Conservation (phyloP, 1,284 basidiomycete genomes). For the Anthracocystis walkeri region DNA sequence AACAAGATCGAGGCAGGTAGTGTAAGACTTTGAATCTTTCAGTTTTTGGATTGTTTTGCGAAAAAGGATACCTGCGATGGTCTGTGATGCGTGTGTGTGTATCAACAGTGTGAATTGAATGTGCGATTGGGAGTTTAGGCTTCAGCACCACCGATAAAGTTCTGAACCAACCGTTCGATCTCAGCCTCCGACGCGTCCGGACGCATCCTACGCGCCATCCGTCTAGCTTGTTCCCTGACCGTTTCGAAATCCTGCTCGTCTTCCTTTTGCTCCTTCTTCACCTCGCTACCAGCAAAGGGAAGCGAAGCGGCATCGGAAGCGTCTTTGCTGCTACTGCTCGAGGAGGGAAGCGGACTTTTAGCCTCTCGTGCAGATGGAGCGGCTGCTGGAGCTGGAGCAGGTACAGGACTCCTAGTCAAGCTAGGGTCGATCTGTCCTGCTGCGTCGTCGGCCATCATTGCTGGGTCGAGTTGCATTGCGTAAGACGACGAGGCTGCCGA, state of each 20-base stretch:
- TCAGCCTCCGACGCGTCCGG: constrained; percentile 53
- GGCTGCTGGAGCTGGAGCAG: constrained; percentile 2
- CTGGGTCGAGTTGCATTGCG: constrained; percentile 32
- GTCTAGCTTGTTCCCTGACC: constrained; percentile 34
- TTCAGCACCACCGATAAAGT: constrained; percentile 30
- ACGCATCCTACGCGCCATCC: constrained; percentile 51
- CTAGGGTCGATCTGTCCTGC: constrained; percentile 23
- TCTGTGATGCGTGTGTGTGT: too few relatives aligned
- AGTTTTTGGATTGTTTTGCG: too few relatives aligned
- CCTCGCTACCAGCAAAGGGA: not conserved
- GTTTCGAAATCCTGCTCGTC: constrained; percentile 24
- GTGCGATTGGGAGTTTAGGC: too few relatives aligned
- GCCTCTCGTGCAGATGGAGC: constrained; percentile 1
- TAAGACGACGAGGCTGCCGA: constrained; percentile 1
- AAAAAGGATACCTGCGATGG: too few relatives aligned
- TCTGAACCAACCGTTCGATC: constrained; percentile 50
- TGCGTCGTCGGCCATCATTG: constrained; percentile 45
- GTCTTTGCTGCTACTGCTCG: constrained; percentile 2
- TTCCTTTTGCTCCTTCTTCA: constrained; percentile 25
- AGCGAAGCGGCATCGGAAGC: not conserved
- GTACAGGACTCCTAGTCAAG: constrained; percentile 8
- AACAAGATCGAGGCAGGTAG: constrained; percentile 54
- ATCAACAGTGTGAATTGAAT: too few relatives aligned
- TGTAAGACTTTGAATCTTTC: constrained; percentile 47
- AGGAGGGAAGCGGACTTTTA: not conserved